Base-by-base conservation (phyloP, 148 eudicot species). In the Hydrangea macrophylla region DNA sequence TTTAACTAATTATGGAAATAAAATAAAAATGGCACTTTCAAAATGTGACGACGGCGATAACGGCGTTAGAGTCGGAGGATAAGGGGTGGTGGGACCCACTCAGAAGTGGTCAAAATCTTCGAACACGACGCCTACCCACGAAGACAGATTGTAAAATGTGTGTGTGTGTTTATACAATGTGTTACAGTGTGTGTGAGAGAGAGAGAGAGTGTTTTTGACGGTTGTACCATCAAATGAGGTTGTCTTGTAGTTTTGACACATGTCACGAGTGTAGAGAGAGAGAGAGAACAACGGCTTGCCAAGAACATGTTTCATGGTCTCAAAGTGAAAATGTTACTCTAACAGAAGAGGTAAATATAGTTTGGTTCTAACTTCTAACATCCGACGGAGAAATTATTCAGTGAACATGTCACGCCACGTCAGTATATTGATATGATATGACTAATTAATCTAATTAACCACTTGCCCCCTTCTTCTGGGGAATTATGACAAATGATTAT, bases 41-140 rank as follows among this genome's bases (percentile, higher is more conserved):
- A 28, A 27, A 28, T n/a, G n/a, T n/a, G n/a, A 15, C 2, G 18
- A 7, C 17, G 57, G 20, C n/a, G 17, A 30, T n/a, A 20, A 28
- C 68, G 58, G 58, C 58, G 69, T 65, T 53, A 31, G 69, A 30
- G 69, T 65, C 42, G 28, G 30, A 65, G 44, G 59, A 48, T 2
- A 48, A 48, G 53, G n/a, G 53, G 53, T 48, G 53, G 56, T 33
- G 68, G 68, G 58, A 30, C 68, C 68, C 68, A 28, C 26, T 8
- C 1, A 22, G n/a, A 18, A 57, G 13, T 31, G 68, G 48, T 48
- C 39, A 62, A 62, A 42, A 28, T 1, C 35, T 65, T 50, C 57
- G 58, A 50, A 30, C 40, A 64, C 42, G 58, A 65, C 42, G 68
- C 40, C 39, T 8, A 48, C 54, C 54, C 65, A 15, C 32, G 53